Evolutionary conservation across 2,329 filamentous ascomycete genomes (phyloP), one percentile per base, ranked within the genome.

Genomic region (Aspergillus viridinutans): DNA sequence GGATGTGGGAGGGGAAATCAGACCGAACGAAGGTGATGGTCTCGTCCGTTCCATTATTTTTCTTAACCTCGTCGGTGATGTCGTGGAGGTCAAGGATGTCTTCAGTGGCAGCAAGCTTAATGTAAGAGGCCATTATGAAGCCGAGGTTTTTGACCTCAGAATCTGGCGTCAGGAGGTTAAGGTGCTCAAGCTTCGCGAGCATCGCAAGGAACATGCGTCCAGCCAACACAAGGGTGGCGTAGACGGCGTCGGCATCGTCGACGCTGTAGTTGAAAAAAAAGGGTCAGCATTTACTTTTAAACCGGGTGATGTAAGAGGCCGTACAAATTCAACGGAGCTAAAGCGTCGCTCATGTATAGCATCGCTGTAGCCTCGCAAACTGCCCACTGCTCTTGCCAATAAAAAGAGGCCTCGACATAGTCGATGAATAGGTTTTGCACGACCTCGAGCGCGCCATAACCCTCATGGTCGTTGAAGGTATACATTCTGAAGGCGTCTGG

Each of bases 401-500:
- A 62, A 21, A 63, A 64, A 7, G 61, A 58, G 3, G 68, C 74
- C 53, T 77, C 72, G 3, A 65, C 61, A 45, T 76, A 78, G 51
- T 78, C 72, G 5, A 77, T 62, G 1, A 80, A 47, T 5, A 72
- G 57, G 52, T 80, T 81, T 62, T 81, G 69, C 4, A 79, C 25
- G 0, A 77, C 60, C 65, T 81, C 77, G 0, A 80, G 45, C 7
- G 67, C 52, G 1, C 78, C 78, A 48, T 77, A 79, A 3, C 57
- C 66, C 4, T 52, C 62, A 49, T 75, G 74, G 58, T 80, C 74
- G 52, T 80, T 80, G 63, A 71, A 79, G 2, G 73, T 73, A 61
- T 78, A 67, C 73, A 81, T 76, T 6, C 20, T 20, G 45, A 80
- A 80, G 40, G 58, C 58, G 50, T 80, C 77, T 1, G 73, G 76